phyloP scores from a whole-genome alignment of 768 basidiomycete genomes.

The Kwoniella pini region DNA sequence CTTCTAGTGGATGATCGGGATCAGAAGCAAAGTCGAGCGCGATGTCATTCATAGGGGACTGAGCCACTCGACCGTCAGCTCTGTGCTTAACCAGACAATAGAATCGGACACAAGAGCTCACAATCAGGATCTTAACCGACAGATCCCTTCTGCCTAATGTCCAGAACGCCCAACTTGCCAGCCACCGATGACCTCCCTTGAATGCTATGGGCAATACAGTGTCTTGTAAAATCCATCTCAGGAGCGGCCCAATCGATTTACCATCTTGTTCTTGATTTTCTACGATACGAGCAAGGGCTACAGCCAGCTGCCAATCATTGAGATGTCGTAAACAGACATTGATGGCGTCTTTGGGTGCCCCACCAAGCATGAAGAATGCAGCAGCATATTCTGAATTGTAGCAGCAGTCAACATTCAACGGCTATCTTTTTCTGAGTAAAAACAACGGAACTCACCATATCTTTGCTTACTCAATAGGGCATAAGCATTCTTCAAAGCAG shows the following conservation, averaged over 20 bases:
- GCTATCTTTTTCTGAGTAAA: neutral
- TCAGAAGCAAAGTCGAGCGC: conserved; percentile 29
- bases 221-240: conserved; percentile 69
- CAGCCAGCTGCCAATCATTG: conserved; percentile 83
- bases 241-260: conserved; percentile 74
- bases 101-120: too few species aligned
- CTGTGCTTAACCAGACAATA: too few species aligned
- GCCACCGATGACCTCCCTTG: conserved; percentile 82
- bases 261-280: conserved; percentile 59
- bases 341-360: conserved; percentile 83
- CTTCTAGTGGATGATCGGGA: conserved; percentile 42
- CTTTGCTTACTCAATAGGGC: conserved; percentile 85
- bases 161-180: conserved; percentile 97
- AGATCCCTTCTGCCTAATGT: conserved; percentile 80
- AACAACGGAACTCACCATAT: conserved; percentile 65
- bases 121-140: conserved; percentile 84
- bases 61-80: too few species aligned
- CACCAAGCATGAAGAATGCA: conserved; percentile 92
- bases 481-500: conserved; percentile 94
- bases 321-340: conserved; percentile 85
- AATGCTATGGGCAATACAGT: conserved; percentile 83
- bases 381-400: conserved; percentile 84
- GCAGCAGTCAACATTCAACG: neutral
- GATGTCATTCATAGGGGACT: conserved; percentile 44
- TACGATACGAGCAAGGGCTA: conserved; percentile 78